Evolutionary conservation across 108 stramenopile species (phyloP).

Genomic region (Skeletonema tropicum): DNA sequence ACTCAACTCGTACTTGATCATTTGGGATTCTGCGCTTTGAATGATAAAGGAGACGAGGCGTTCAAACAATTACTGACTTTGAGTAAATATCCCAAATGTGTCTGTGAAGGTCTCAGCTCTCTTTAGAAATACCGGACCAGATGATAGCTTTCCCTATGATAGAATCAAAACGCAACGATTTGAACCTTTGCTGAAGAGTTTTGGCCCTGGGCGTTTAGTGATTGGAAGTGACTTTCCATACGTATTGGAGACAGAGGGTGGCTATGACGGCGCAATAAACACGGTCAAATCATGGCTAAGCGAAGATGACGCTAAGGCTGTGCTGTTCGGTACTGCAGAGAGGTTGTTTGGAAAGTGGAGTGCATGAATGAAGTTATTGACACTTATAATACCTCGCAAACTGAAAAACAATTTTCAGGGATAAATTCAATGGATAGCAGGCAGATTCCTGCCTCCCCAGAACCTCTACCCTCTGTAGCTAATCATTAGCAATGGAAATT

Average conservation of each 20-base stretch:
- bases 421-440: too few relatives aligned
- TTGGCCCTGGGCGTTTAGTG: slow-evolving; percentile 80
- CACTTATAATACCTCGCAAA: neutral
- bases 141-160: slow-evolving; percentile 55
- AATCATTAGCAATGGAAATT: too few relatives aligned
- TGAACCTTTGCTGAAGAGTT: slow-evolving; percentile 64
- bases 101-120: slow-evolving; percentile 83
- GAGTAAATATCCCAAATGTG: slow-evolving; percentile 72
- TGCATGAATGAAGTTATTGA: slow-evolving; percentile 4
- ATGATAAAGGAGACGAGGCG: slow-evolving; percentile 57
- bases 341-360: slow-evolving; percentile 69
- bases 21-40: slow-evolving; percentile 84
- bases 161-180: slow-evolving; percentile 64
- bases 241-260: slow-evolving; percentile 70
- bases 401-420: neutral
- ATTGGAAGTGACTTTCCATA: slow-evolving; percentile 89
- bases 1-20: slow-evolving; percentile 85
- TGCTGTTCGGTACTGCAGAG: slow-evolving; percentile 77
- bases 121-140: slow-evolving; percentile 70
- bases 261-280: slow-evolving; percentile 63
- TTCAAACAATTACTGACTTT: slow-evolving; percentile 72
- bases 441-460: too few relatives aligned
- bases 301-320: slow-evolving; percentile 33
- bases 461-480: too few relatives aligned
- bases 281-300: slow-evolving; percentile 67